These are phyloP conservation scores for Leishmania amazonensis DNA, from an alignment of 208 protist genomes.

Conservation along the genomic window DNA sequence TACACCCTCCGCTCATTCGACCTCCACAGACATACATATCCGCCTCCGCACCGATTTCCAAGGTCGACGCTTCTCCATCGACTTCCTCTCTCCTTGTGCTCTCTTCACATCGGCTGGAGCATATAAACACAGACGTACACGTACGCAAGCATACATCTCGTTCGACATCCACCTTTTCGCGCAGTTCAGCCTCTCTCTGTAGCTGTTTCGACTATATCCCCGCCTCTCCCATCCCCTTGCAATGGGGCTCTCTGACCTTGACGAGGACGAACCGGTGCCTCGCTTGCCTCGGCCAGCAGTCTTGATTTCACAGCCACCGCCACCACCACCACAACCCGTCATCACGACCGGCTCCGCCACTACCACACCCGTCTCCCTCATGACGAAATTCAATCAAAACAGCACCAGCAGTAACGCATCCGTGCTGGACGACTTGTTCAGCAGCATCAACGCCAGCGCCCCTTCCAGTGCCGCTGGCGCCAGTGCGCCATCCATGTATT, in stretches of 20 bases:
- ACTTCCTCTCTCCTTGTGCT: too few relatives aligned
- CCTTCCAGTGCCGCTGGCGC: not conserved
- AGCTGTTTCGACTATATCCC: not conserved
- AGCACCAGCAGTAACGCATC: not conserved
- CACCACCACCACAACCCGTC: not conserved
- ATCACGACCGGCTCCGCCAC: not conserved
- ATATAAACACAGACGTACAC: not conserved
- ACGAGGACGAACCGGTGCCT: conserved; percentile 59
- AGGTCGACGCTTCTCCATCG: too few relatives aligned
- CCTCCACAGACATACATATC: not conserved
- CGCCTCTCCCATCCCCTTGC: not conserved
- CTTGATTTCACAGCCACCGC: not conserved
- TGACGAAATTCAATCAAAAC: not conserved
- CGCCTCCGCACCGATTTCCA: too few relatives aligned
- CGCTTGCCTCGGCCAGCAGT: conserved; percentile 8
- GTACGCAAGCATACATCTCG: not conserved
- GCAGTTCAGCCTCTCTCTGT: not conserved
- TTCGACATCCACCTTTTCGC: not conserved
- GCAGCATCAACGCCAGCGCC: conserved; percentile 28
- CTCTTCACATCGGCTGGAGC: not conserved
- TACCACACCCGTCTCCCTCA: not conserved
- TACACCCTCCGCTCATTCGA: not conserved
- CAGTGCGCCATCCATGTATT: conserved; percentile 5
- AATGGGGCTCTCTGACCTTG: conserved; percentile 86
- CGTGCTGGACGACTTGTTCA: conserved; percentile 72